Conservation (phyloP, 1,284 basidiomycete species). For the Lentinula novae-zelandiae region DNA sequence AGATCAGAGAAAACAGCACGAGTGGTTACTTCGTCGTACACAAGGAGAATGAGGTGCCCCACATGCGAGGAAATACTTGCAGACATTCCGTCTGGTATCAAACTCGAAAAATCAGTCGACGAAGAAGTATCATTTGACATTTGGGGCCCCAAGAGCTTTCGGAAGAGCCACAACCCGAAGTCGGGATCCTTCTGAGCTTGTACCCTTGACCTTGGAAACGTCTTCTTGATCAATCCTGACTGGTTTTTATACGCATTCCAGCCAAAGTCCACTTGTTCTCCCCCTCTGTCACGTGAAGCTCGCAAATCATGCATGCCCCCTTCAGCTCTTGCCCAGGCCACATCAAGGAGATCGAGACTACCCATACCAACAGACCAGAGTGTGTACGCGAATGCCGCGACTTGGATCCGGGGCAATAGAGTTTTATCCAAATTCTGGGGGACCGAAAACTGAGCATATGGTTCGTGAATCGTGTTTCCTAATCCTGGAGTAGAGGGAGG, state of each 20-base stretch:
- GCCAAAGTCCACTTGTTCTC: not conserved
- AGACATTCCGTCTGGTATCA: not conserved
- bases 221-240: not conserved
- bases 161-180: not conserved
- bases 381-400: not conserved
- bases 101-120: not conserved
- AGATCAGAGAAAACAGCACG: not conserved
- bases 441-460: constrained; percentile 1
- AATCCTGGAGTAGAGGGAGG: not conserved
- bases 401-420: not conserved
- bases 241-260: not conserved
- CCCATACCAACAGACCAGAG: not conserved
- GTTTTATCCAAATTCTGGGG: not conserved
- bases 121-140: not conserved
- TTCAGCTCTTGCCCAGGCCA: not conserved
- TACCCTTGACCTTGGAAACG: not conserved
- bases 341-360: not conserved
- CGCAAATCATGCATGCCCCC: not conserved
- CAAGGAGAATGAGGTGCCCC: not conserved
- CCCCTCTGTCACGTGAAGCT: not conserved
- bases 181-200: not conserved
- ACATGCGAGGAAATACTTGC: not conserved
- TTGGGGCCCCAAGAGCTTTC: not conserved
- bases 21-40: not conserved
- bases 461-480: not conserved